Evolutionary conservation across 306 rosid species (phyloP).

Genomic region (Ormosia emarginata): DNA sequence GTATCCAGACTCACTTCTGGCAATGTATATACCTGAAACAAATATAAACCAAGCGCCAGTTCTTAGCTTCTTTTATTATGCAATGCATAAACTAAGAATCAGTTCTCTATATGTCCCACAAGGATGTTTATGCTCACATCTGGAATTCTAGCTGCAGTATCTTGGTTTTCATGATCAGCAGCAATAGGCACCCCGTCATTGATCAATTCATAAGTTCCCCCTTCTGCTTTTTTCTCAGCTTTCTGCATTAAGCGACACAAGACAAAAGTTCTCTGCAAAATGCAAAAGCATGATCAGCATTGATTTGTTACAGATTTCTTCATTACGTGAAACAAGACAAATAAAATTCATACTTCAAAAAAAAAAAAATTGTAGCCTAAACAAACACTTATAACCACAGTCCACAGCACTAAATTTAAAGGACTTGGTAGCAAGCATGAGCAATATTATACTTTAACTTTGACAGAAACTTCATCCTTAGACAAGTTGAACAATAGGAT

Average conservation of each 20-base stretch:
- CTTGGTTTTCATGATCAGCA: not conserved
- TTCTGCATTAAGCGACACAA: constrained; percentile 36
- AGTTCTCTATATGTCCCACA: not conserved
- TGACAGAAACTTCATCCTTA: too few species aligned
- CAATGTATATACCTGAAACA: not conserved
- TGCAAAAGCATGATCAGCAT: not conserved
- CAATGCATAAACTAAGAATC: not conserved
- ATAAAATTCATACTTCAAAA: not conserved
- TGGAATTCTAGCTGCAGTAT: not conserved
- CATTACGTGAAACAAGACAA: not conserved
- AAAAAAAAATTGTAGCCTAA: not conserved
- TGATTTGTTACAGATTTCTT: too few species aligned
- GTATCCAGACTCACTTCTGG: not conserved
- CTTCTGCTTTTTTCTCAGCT: constrained; percentile 9
- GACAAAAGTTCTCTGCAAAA: constrained; percentile 26
- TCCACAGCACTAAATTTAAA: not conserved
- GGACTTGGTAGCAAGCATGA: not conserved
- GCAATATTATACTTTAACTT: not conserved
- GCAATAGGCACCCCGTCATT: not conserved
- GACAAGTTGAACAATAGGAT: not conserved
- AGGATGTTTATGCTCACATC: constrained; percentile 34
- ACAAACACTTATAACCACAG: not conserved
- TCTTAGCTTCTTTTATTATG: not conserved
- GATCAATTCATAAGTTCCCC: not conserved
- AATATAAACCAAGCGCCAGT: not conserved